Evolutionary conservation across 129 eudicot species (phyloP).

Genomic region (Centella asiatica): DNA sequence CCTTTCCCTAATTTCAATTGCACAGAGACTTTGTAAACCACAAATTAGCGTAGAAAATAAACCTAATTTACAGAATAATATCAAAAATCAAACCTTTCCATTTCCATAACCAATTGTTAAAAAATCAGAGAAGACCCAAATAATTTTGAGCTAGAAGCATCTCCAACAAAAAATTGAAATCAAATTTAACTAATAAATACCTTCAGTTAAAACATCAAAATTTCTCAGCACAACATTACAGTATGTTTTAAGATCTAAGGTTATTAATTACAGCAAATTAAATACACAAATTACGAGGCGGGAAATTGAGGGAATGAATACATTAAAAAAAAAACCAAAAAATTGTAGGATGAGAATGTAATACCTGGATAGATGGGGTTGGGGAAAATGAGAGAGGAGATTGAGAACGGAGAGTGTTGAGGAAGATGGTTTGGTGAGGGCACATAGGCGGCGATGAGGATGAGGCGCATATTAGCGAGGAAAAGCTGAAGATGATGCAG

Average conservation of each 20-base stretch:
- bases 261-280: no score
- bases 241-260: no score
- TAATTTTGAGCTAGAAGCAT: no score
- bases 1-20: background rate
- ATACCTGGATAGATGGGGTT: conserved; percentile 16
- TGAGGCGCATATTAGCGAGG: conserved; percentile 3
- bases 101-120: no score
- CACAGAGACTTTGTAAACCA: no score
- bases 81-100: background rate
- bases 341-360: background rate
- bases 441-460: conserved; percentile 18
- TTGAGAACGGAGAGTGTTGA: conserved; percentile 13
- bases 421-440: conserved; percentile 9
- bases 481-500: background rate
- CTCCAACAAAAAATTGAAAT: no score
- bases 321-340: no score
- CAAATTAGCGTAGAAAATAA: background rate
- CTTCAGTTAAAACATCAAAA: no score
- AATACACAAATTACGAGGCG: no score
- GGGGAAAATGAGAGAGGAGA: conserved; percentile 19
- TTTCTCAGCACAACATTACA: no score
- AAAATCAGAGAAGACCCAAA: no score
- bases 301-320: background rate
- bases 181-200: no score
- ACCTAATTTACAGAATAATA: background rate